These are phyloP conservation scores for Ascocoryne sarcoides DNA, from an alignment of 2,329 filamentous ascomycete species.

Conservation along the genomic window DNA sequence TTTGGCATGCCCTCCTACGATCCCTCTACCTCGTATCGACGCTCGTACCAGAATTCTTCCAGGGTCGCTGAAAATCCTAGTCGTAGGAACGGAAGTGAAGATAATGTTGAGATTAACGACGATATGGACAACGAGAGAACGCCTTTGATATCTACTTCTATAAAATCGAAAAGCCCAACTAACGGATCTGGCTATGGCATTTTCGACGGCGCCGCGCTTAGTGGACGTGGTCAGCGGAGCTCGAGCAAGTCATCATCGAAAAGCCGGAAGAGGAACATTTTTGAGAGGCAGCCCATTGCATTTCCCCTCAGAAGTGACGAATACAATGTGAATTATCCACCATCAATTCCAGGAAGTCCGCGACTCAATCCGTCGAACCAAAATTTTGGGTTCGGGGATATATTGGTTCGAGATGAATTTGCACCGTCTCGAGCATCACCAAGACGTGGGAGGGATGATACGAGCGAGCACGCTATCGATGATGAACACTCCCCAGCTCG, in stretches of 20 bases:
- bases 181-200: constrained; percentile 11
- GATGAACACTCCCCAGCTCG: constrained; percentile 22
- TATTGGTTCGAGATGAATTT: constrained; percentile 62
- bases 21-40: constrained; percentile 28
- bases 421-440: constrained; percentile 22
- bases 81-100: constrained; percentile 22
- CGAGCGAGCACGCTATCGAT: constrained; percentile 25
- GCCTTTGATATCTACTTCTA: constrained; percentile 43
- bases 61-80: constrained; percentile 18
- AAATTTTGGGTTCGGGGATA: constrained; percentile 55
- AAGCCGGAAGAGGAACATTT: constrained; percentile 28
- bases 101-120: constrained; percentile 37
- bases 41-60: constrained; percentile 26
- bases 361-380: constrained; percentile 39
- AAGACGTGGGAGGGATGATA: constrained; percentile 9
- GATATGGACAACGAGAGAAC: constrained; percentile 42
- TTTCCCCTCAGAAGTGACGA: constrained; percentile 32
- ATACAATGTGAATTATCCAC: constrained; percentile 61
- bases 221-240: constrained; percentile 10
- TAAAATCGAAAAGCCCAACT: constrained; percentile 27
- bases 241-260: constrained; percentile 37
- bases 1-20: constrained; percentile 30
- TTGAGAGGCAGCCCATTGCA: constrained; percentile 18
- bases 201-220: neutral
- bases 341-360: constrained; percentile 57